Base-by-base conservation (phyloP, 2,329 filamentous ascomycete species). In the Epichloe uncinata region DNA sequence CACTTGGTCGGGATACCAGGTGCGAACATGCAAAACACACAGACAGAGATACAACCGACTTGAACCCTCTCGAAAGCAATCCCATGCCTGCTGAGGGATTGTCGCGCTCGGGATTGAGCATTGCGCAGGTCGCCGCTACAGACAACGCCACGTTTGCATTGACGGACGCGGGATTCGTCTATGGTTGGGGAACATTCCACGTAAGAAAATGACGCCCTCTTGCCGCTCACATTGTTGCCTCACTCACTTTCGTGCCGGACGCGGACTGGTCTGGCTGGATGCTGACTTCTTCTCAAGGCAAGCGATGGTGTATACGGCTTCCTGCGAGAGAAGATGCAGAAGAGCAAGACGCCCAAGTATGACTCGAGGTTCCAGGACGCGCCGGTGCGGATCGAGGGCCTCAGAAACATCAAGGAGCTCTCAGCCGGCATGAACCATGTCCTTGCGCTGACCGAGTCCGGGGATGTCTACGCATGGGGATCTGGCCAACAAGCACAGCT, bases 121-220 rank as follows among this genome's bases (percentile, higher is more conserved):
- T 84, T 54, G 73, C 75, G 11, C 72, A 79, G 53, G 68, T 85
- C 46, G 73, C 71, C 42, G 79, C 79, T 36, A 75, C 75, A n/a
- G 80, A 85, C 57, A 81, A 78, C 59, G 77, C 79, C 40, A 83
- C 79, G 1, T 85, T 88, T 63, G 83, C 77, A 1, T 71, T 89
- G 30, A 87, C 84, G 12, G 73, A 77, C 16, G 75, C 80, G 49
- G 85, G 84, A 13, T 68, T 74, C 40, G 79, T 89, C 26, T 89
- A 85, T 60, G 84, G 84, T 52, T 88, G 85, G 83, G 85, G 85
- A 22, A 85, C 82, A 5, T 89, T 89, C 69, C 70, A 81, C 56
- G 76, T 79, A 70, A 63, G 73, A 66, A 34, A 7, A 38, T 18
- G 22, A 8, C 30, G 15, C 13, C 7, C 20, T 22, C n/a, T n/a